Base-by-base conservation (phyloP, 139 green algal genomes). In the Chlamydomonas applanata region DNA sequence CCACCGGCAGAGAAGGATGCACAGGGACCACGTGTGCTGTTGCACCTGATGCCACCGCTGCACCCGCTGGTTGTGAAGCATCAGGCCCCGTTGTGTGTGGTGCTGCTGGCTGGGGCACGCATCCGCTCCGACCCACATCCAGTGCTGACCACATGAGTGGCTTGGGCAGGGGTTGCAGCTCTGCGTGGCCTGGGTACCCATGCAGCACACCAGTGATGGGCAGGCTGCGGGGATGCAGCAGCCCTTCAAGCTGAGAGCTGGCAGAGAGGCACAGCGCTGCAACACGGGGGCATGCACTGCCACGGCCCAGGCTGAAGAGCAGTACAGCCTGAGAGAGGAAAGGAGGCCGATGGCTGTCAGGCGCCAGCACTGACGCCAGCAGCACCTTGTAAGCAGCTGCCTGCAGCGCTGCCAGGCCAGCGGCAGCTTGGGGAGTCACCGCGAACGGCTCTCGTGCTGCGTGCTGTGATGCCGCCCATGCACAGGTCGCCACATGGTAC, bases 161-260 rank as follows among this genome's bases (percentile, higher is more conserved):
- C 3, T 30, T 29, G n/a, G 59, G 59, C 59, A 66, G 59, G 24
- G 59, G 59, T 4, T 29, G n/a, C n/a, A 66, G n/a, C 59, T 66
- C 59, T 36, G 29, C n/a, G 3, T 40, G 25, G 59, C 25, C 59
- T 66, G 53, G 53, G 20, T 29, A 62, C 9, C 24, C 53, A 62
- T 62, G 53, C 20, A 62, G 20, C 9, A 4, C 9, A 4, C 20
- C 53, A 49, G 40, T 49, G 40, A 66, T 66, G 25, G 59, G 59
- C n/a, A 66, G 59, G 11, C n/a, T 30, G 22, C 59, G 59, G 4
- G 59, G 59, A 25, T 66, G 59, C n/a, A 66, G n/a, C 22, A 66
- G 59, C 2, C n/a, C 59, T 9, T 66, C 59, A 4, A 66, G 11
- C 25, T 66, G 59, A 2, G 59, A 16, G 59, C 59, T 11, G 4